These are phyloP conservation scores for Ophiostoma fasciatum DNA, from an alignment of 2,329 filamentous ascomycete species.

Conservation along the genomic window DNA sequence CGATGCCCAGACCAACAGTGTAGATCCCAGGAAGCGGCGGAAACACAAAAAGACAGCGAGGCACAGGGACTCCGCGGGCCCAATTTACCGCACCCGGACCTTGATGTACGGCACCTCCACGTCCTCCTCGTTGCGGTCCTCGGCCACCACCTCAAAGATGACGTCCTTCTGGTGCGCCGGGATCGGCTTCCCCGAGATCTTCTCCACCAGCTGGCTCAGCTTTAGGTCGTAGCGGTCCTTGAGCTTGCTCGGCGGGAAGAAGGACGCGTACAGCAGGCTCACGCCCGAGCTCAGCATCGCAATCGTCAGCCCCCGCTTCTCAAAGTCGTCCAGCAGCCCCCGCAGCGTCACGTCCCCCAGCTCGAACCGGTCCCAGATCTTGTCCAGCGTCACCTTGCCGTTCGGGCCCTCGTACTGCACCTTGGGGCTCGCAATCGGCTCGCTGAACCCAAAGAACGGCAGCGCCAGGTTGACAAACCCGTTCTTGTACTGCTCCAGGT, in stretches of 20 bases:
- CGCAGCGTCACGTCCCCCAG: slow-evolving; percentile 70
- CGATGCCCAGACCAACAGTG: too few relatives aligned
- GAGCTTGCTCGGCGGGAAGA: slow-evolving; percentile 65
- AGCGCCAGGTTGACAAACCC: slow-evolving; percentile 93
- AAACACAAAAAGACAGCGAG: too few relatives aligned
- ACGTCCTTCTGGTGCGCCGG: slow-evolving; percentile 87
- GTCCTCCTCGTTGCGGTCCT: slow-evolving; percentile 79
- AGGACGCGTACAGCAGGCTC: slow-evolving; percentile 83
- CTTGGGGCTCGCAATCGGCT: slow-evolving; percentile 89
- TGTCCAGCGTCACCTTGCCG: slow-evolving; percentile 74
- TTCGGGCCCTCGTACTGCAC: slow-evolving; percentile 70
- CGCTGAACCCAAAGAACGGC: slow-evolving; percentile 96
- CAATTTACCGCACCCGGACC: slow-evolving; percentile 53
- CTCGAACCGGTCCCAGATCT: slow-evolving; percentile 97
- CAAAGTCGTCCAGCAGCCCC: slow-evolving; percentile 72
- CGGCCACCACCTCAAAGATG: slow-evolving; percentile 90
- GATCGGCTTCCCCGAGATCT: slow-evolving; percentile 81
- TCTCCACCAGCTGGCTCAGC: slow-evolving; percentile 76
- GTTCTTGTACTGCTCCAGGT: slow-evolving; percentile 98
- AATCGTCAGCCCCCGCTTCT: slow-evolving; percentile 64
- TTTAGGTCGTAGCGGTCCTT: slow-evolving; percentile 74
- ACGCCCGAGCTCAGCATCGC: slow-evolving; percentile 97
- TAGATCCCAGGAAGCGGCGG: too few relatives aligned
- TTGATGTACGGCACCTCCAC: slow-evolving; percentile 96
- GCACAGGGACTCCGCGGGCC: too few relatives aligned